Conservation (phyloP, 371 early-diverging fungal genomes). For the Mucor saturninus region DNA sequence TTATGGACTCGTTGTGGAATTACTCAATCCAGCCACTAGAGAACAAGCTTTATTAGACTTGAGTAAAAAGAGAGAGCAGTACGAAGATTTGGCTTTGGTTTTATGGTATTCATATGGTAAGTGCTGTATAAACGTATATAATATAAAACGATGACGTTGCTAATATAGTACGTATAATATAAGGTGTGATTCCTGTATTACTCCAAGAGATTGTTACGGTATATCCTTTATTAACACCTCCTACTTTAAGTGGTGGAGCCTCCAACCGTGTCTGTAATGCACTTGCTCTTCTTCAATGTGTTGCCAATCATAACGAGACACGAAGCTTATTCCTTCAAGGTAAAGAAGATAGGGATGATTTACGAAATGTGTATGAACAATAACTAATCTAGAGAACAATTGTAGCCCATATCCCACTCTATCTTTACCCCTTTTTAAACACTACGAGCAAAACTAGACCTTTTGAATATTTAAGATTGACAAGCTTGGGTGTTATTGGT, state of each 20-base stretch:
- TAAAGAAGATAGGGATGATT: conserved; percentile 23
- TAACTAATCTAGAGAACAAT: neutral
- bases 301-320: conserved; percentile 94
- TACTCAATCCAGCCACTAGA: conserved; percentile 76
- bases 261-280: conserved; percentile 97
- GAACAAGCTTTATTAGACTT: conserved; percentile 92
- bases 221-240: conserved; percentile 90
- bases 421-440: conserved; percentile 97
- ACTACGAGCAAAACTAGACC: conserved; percentile 94
- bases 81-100: conserved; percentile 92
- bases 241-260: conserved; percentile 84
- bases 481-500: conserved; percentile 95
- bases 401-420: conserved; percentile 93
- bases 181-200: conserved; percentile 91
- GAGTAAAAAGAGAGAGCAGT: conserved; percentile 92
- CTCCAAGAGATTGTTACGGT: conserved; percentile 94
- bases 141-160: neutral
- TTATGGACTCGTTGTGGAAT: conserved; percentile 86
- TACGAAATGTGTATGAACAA: neutral
- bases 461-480: conserved; percentile 94
- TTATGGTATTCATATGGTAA: conserved; percentile 96
- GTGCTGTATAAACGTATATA: neutral
- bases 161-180: conserved; percentile 7
- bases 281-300: conserved; percentile 93
- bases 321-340: conserved; percentile 86